Conservation (phyloP, 805 yeast genomes). For the Sugiyamaella qingdaonensis region DNA sequence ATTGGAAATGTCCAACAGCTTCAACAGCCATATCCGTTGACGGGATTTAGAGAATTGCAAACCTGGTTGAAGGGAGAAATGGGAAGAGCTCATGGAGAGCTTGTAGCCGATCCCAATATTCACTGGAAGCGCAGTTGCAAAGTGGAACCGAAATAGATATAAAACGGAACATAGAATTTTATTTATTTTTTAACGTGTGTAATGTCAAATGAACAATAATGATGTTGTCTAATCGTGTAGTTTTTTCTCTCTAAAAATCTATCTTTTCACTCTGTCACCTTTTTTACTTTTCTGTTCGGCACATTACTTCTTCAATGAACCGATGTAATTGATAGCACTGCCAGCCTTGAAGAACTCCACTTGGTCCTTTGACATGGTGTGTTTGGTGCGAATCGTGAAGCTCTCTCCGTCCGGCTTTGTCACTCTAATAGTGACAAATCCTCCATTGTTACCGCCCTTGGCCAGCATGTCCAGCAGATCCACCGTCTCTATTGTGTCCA, state of each 20-base stretch:
- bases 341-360: conserved; percentile 96
- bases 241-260: no score
- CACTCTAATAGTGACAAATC: conserved; percentile 63
- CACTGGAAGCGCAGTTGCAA: conserved; percentile 36
- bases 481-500: conserved; percentile 73
- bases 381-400: conserved; percentile 72
- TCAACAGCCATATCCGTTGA: conserved; percentile 25
- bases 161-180: background rate
- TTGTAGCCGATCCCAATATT: conserved; percentile 28
- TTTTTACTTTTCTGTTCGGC: no score
- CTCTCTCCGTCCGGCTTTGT: conserved; percentile 67
- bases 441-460: conserved; percentile 86
- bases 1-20: conserved; percentile 32
- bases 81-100: conserved; percentile 28
- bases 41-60: conserved; percentile 25
- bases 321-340: conserved; percentile 90
- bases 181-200: conserved; percentile 4
- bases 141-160: conserved; percentile 30
- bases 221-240: no score
- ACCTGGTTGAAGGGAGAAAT: conserved; percentile 34
- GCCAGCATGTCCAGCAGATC: conserved; percentile 71
- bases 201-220: background rate
- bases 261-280: no score
- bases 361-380: conserved; percentile 97
- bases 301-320: conserved; percentile 39